These are phyloP conservation scores for Lenwebbia sp. DNA, from an alignment of 345 rosid genomes.

Conservation along the genomic window DNA sequence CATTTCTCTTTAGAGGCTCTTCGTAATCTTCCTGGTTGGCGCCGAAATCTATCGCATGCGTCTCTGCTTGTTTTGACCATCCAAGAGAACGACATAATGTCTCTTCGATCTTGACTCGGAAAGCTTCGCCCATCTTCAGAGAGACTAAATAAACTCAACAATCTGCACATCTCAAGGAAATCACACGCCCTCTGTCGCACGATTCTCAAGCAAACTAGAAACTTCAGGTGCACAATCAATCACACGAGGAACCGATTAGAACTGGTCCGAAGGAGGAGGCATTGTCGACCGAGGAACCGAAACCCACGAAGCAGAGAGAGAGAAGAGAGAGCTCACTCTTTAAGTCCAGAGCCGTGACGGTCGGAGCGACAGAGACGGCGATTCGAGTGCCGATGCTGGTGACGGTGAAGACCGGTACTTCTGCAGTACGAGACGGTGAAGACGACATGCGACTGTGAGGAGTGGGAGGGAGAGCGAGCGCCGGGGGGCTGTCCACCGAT, in stretches of 20 bases:
- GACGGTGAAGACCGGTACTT: conserved; percentile 43
- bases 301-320: background rate
- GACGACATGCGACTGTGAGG: background rate
- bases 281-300: background rate
- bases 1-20: background rate
- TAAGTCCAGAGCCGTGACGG: conserved; percentile 32
- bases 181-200: background rate
- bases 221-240: background rate
- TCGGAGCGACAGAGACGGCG: conserved; percentile 33
- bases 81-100: background rate
- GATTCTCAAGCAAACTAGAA: background rate
- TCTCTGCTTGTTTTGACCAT: background rate
- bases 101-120: background rate
- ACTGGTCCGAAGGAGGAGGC: background rate
- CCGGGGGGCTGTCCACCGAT: no score
- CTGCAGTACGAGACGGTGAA: conserved; percentile 9
- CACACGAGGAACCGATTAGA: background rate
- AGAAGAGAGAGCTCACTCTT: conserved; percentile 23
- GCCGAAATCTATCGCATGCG: background rate
- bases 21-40: background rate
- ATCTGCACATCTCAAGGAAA: background rate
- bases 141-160: no score
- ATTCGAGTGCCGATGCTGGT: conserved; percentile 55
- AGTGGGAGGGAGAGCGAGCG: background rate
- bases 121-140: background rate